Evolutionary conservation across 306 rosid genomes (phyloP), one percentile per base, ranked within the genome.

Genomic region (Glycine soja): DNA sequence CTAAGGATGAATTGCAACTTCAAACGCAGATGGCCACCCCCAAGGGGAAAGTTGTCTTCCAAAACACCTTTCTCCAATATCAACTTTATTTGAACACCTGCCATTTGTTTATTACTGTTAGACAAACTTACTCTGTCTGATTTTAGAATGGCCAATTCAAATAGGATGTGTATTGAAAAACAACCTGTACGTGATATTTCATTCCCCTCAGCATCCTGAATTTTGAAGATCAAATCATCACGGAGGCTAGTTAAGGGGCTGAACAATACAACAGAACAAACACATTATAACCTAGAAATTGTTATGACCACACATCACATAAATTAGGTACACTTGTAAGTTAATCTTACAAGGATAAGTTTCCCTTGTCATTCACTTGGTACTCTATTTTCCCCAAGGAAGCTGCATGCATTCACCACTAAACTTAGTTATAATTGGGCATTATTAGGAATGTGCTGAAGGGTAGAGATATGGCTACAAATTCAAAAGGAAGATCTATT

Each of bases 181-280:
- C 66, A 79, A 95, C 98, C 93, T 86, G 90, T 83, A 18, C 85
- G 82, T 38, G 94, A 91, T 75, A 90, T 88, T 87, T 88, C 92
- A 63, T 83, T 86, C 63, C 97, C 99, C 65, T 87, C 90, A 43
- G 81, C 62, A 82, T 93, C 97, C 46, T 70, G 88, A 87, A 93
- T 80, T 80, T 77, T 82, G 47, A 95, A 66, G 70, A 88, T 83
- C 89, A 93, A 87, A 83, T 86, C 90, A n/a, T 90, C 93, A 2
- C 90, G 93, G 65, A 95, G 90, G 61, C 90, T 90, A 52, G 90
- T 88, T 84, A 95, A 82, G 24, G 98, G 94, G 84, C 98, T 95
- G 91, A 70, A 63, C 59, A 72, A 74, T 18, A 62, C 78, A 82
- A 14, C 16, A 54, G 42, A 79, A 64, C 83, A 76, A 79, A 76